Conservation (phyloP, 2,329 filamentous ascomycete genomes). For the Colletotrichum musicola region DNA sequence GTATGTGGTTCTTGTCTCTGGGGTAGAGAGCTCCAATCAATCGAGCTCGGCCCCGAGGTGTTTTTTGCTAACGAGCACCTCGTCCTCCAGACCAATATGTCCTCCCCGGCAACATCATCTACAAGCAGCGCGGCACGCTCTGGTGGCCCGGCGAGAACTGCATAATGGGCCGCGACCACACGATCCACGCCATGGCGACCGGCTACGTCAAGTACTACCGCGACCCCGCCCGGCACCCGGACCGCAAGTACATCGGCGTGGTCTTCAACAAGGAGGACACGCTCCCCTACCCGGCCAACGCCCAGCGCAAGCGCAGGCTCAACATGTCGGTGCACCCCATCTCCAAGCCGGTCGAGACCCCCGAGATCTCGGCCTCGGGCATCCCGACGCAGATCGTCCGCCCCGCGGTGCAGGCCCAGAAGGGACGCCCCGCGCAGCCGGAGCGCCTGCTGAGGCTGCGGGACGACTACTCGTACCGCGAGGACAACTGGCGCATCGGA, state of each 20-base stretch:
- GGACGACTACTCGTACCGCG: constrained; percentile 69
- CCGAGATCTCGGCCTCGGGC: constrained; percentile 61
- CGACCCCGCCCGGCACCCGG: constrained; percentile 84
- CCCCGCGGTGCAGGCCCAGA: constrained; percentile 43
- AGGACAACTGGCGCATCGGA: constrained; percentile 72
- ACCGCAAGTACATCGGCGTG: constrained; percentile 94
- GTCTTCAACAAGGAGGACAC: constrained; percentile 85
- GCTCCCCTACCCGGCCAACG: constrained; percentile 82
- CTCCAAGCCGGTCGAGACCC: constrained; percentile 50
- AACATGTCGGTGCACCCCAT: constrained; percentile 74
- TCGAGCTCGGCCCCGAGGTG: neutral
- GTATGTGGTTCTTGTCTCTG: constrained; percentile 62
- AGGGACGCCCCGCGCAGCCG: constrained; percentile 53
- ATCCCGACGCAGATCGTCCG: constrained; percentile 63
- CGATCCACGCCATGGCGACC: constrained; percentile 85
- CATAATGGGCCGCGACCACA: constrained; percentile 95
- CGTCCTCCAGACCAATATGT: constrained; percentile 83
- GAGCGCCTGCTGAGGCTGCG: constrained; percentile 63
- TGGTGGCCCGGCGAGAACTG: constrained; percentile 98
- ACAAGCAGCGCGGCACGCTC: constrained; percentile 92
- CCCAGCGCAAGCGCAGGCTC: constrained; percentile 79
- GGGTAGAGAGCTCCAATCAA: neutral
- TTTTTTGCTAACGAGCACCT: neutral
- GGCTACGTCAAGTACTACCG: constrained; percentile 98
- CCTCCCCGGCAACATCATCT: constrained; percentile 96